Evolutionary conservation across 1,284 basidiomycete species (phyloP).

Genomic region (Coniferiporia sulphurascens): DNA sequence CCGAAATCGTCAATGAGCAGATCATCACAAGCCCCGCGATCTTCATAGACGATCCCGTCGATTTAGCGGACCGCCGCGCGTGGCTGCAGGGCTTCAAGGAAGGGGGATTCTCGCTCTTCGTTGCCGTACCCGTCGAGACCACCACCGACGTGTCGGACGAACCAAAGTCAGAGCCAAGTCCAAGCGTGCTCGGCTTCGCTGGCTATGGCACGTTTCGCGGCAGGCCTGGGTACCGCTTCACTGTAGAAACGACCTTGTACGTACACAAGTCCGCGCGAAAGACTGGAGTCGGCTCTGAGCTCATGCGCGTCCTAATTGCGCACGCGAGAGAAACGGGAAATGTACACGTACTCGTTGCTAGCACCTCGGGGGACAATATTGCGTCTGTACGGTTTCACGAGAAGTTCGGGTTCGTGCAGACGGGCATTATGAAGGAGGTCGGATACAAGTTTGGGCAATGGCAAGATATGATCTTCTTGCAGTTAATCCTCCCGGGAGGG

Average conservation of each 20-base stretch:
- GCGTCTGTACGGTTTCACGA: slow-evolving; percentile 10
- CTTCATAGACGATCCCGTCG: slow-evolving; percentile 2
- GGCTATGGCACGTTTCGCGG: slow-evolving; percentile 2
- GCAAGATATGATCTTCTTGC: slow-evolving; percentile 11
- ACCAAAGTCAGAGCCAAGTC: neutral
- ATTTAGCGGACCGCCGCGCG: slow-evolving; percentile 6
- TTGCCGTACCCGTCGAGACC: slow-evolving; percentile 4
- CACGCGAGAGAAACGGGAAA: neutral
- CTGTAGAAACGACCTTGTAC: slow-evolving; percentile 3
- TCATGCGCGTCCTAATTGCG: neutral
- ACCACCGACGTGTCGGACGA: too few relatives aligned
- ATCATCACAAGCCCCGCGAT: slow-evolving; percentile 4
- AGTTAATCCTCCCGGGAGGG: slow-evolving; percentile 2
- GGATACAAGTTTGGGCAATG: slow-evolving; percentile 14
- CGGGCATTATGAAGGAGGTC: slow-evolving; percentile 7
- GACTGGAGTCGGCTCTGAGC: neutral
- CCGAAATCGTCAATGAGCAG: slow-evolving; percentile 10
- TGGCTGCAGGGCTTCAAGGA: neutral
- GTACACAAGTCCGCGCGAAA: slow-evolving; percentile 3
- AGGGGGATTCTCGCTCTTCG: slow-evolving; percentile 7
- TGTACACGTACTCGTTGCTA: neutral
- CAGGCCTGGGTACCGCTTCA: slow-evolving; percentile 7
- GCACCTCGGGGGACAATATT: neutral
- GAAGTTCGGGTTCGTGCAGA: slow-evolving; percentile 12
- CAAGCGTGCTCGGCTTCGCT: slow-evolving; percentile 3